These are phyloP conservation scores for Saturnispora silvae DNA, from an alignment of 805 yeast genomes.

Conservation along the genomic window DNA sequence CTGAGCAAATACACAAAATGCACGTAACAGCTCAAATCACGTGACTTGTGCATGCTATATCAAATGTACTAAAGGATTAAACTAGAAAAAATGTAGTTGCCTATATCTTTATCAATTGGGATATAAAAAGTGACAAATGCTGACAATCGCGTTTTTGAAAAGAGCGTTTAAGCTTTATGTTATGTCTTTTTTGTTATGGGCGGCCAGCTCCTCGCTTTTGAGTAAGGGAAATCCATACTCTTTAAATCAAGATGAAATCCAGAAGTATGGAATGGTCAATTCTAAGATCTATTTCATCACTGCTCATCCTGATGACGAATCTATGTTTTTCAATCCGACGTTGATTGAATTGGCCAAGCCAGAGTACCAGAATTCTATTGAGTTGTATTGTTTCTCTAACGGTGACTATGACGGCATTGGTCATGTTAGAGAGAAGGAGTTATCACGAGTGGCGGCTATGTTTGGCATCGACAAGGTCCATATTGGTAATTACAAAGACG, in stretches of 20 bases:
- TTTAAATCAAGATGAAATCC: constrained; percentile 17
- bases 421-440: constrained; percentile 45
- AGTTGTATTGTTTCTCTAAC: constrained; percentile 58
- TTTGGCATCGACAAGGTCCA: constrained; percentile 39
- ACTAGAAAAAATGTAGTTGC: no score
- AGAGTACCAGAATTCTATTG: constrained; percentile 39
- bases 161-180: not conserved
- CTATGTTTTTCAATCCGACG: constrained; percentile 91
- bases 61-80: no score
- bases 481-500: constrained; percentile 52
- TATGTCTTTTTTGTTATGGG: not conserved
- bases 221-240: no score
- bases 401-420: constrained; percentile 80
- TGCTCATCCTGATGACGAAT: constrained; percentile 98
- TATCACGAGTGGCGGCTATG: constrained; percentile 41
- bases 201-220: no score
- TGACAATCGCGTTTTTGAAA: no score
- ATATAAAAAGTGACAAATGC: no score
- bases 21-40: no score
- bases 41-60: no score
- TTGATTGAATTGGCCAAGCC: constrained; percentile 40
- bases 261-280: constrained; percentile 12
- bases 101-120: no score
- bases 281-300: constrained; percentile 34
- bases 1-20: no score